Conservation (phyloP, 2,329 filamentous ascomycete genomes). For the Ophiosphaerella narmari region DNA sequence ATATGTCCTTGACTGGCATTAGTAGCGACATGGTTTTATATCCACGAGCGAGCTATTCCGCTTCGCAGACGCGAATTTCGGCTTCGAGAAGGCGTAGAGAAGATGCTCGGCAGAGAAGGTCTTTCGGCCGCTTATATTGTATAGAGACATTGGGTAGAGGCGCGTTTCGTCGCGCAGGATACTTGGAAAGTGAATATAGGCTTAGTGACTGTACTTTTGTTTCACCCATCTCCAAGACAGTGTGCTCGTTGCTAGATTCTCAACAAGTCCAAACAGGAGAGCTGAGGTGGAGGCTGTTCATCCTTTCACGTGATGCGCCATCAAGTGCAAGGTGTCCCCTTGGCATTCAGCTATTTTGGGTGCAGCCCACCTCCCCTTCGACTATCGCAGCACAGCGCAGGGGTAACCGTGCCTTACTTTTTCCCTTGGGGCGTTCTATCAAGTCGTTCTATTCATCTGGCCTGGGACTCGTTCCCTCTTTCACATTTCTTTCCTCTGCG, state of each 20-base stretch:
- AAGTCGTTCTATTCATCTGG: conserved; percentile 9
- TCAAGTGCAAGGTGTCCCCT: conserved; percentile 4
- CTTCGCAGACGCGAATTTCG: conserved; percentile 24
- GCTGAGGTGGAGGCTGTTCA: no score
- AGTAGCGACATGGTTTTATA: conserved; percentile 31
- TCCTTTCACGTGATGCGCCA: conserved; percentile 3
- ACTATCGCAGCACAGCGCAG: conserved; percentile 3
- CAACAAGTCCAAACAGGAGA: no score
- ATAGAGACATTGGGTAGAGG: conserved; percentile 8
- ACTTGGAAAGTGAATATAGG: conserved; percentile 9
- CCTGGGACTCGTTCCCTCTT: conserved; percentile 16
- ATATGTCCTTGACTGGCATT: conserved; percentile 18
- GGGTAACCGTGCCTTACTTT: conserved; percentile 8
- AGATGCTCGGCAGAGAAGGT: conserved; percentile 21
- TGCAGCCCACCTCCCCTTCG: conserved; percentile 1
- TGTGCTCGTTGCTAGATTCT: background rate
- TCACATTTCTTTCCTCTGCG: conserved; percentile 8
- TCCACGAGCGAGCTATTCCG: conserved; percentile 19
- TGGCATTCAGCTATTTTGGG: conserved; percentile 2
- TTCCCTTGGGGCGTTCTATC: background rate
- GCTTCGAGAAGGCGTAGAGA: conserved; percentile 35
- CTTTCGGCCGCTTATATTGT: conserved; percentile 14
- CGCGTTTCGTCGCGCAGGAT: background rate
- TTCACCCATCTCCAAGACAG: no score
- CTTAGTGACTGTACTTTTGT: background rate